Evolutionary conservation across 768 basidiomycete genomes (phyloP), one percentile per base, ranked within the genome.

Genomic region (Boletus subparvulus): DNA sequence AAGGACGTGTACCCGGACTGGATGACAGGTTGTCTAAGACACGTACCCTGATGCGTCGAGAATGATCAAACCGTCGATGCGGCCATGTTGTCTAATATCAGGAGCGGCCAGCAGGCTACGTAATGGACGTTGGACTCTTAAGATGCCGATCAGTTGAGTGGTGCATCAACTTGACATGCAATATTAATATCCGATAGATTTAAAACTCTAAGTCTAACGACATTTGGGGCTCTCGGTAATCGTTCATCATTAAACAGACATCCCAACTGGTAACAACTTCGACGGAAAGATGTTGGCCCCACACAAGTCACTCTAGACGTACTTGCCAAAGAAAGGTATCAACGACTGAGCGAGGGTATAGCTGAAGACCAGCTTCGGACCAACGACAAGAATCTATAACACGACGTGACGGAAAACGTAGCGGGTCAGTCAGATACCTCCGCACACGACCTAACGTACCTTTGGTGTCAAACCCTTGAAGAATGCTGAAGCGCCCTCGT

Each of bases 381-480:
- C 95, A 37, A 98, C 94, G 59, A 98, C 94, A 45, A 98, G 80
- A 64, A 96, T 90, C 92, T 95, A 32, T 47, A 16, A 64, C 14
- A 72, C 6, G 5, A 11, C 2, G 21, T 37, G 24, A 16, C 14
- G 28, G 11, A 26, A 36, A 41, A 21, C 4, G 19, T 9, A 9
- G 11, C 3, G 68, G 68, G 57, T 58, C 24, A 60, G 55, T 14
- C 16, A 26, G 17, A 39, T 44, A 24, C n/a, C 21, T 1, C 13
- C 16, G 30, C 26, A 50, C 30, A 28, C 35, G 30, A 65, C 76
- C 21, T 35, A 9, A 60, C 66, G 12, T 40, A 94, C 93, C 83
- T 98, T 99, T 51, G 96, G 96, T 26, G 94, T 98, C 61, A 98
- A 78, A 17, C 96, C 96, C 78, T 99, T 98, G 83, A 98, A 97